Evolutionary conservation across 371 early-diverging fungal genomes (phyloP), one percentile per base, ranked within the genome.

Genomic region (Syncephalastrum racemosum): DNA sequence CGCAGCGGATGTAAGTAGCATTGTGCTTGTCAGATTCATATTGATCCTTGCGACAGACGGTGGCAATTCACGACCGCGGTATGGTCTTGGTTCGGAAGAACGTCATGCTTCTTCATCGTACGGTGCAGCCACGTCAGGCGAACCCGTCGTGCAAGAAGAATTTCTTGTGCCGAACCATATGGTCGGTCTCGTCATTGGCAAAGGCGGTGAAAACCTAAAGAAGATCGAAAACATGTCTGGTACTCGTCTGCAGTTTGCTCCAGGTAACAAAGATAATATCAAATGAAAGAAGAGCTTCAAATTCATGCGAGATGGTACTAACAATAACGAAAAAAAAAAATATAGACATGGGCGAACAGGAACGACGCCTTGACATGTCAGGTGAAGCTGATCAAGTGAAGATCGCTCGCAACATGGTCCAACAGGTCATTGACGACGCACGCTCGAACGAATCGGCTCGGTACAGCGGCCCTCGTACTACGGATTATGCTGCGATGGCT

Each of bases 141-240:
- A 36, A 16, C 27, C 70, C 36, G 67, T 77, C 56, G 64, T 69
- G 10, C 64, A 68, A 59, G 73, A 69, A 43, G 73, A 87, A 53
- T 80, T 85, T 46, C 64, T 56, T 23, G 87, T 91, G 0, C 89
- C 90, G 4, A 78, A 80, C 50, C 78, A 73, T 44, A 80, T 88
- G 65, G 91, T 92, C 14, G 95, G 95, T 4, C 63, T 93, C 45
- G 81, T 96, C 43, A 96, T 95, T 67, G 95, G 95, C 8, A 79
- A 87, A 41, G 84, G 85, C 16, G 94, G 94, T 12, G 92, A 90
- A 50, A 91, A 86, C 66, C 67, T 95, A 54, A 87, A 90, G 64
- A 71, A 84, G 27, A 90, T 94, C 58, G 92, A 94, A 68, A 73
- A 82, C 25, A 75, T 80, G 47, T 78, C 85, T n/a, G 86, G 86